phyloP scores from a whole-genome alignment of 495 filamentous ascomycete genomes.

The Durotheca rogersii region DNA sequence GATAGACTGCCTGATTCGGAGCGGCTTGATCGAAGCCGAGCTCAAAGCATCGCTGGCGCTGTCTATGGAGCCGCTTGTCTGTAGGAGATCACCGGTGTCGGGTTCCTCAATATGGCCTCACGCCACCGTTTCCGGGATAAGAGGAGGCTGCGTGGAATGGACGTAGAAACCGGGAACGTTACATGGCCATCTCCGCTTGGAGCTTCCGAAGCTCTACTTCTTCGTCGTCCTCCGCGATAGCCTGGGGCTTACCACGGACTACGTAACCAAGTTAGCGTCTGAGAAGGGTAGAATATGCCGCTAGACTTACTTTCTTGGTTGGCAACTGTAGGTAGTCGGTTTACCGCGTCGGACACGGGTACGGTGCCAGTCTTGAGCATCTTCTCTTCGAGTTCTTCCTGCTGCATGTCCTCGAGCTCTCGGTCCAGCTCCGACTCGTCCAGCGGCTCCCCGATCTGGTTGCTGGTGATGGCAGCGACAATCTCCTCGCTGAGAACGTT shows the following conservation, averaged over 20 bases:
- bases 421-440: constrained; percentile 86
- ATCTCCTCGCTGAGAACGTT: constrained; percentile 93
- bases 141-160: neutral
- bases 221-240: constrained; percentile 83
- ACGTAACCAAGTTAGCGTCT: constrained; percentile 31
- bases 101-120: neutral
- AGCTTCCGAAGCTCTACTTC: constrained; percentile 92
- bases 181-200: constrained; percentile 98
- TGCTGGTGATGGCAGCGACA: constrained; percentile 73
- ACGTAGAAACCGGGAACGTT: constrained; percentile 28
- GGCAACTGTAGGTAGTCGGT: constrained; percentile 68
- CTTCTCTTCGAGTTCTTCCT: constrained; percentile 85
- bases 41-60: constrained; percentile 2
- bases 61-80: constrained; percentile 8
- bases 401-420: constrained; percentile 75
- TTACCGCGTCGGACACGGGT: constrained; percentile 65
- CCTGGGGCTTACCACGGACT: constrained; percentile 61
- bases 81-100: neutral
- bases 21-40: constrained; percentile 9
- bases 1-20: constrained; percentile 6
- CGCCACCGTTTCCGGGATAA: neutral
- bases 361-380: constrained; percentile 87
- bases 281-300: neutral
- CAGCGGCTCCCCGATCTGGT: constrained; percentile 65
- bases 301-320: constrained; percentile 70